Evolutionary conservation across 306 rosid species (phyloP), one percentile per base, ranked within the genome.

Genomic region (Nissolia schottii): DNA sequence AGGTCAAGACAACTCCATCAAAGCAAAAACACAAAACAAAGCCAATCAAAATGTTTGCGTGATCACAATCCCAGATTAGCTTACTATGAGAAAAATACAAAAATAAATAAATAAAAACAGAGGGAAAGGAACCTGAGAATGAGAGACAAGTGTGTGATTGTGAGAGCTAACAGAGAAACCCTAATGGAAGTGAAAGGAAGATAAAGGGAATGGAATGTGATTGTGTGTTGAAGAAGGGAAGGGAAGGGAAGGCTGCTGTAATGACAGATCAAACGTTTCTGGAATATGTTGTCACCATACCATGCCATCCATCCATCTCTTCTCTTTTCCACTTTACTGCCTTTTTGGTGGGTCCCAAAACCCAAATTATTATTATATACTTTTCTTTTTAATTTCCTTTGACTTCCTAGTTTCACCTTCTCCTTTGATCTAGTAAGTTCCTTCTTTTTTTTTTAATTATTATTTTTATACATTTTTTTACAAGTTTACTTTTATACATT

Each of bases 301-400:
- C 20, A 19, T 56, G 8, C 54, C 58, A 23, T 37, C 37, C 53
- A 31, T 2, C 12, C n/a, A 18, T 23, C 50, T 20, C 14, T 56
- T 32, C 35, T 32, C n/a, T n/a, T n/a, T n/a, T 25, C 13, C 19
- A 10, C 2, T 6, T n/a, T 13, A 28, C 43, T 27, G 9, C 28
- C 23, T 10, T 25, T 51, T 64, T 50, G 16, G 73, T 64, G 66
- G 73, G 79, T 37, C 71, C 79, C 32, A 4, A 15, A 24, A 23
- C 60, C 34, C 18, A 3, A 12, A 24, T 1, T 7, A 32, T 32
- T 32, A 7, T 32, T 1, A 1, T 32, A 32, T 32, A n/a, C n/a
- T n/a, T n/a, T n/a, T n/a, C n/a, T n/a, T 32, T 32, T 32, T 32
- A 5, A 32, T 32, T 32, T 32, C 38, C 38, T 32, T 7, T 6